phyloP scores from a whole-genome alignment of 352 stramenopile species.

The Pythium oligandrum region DNA sequence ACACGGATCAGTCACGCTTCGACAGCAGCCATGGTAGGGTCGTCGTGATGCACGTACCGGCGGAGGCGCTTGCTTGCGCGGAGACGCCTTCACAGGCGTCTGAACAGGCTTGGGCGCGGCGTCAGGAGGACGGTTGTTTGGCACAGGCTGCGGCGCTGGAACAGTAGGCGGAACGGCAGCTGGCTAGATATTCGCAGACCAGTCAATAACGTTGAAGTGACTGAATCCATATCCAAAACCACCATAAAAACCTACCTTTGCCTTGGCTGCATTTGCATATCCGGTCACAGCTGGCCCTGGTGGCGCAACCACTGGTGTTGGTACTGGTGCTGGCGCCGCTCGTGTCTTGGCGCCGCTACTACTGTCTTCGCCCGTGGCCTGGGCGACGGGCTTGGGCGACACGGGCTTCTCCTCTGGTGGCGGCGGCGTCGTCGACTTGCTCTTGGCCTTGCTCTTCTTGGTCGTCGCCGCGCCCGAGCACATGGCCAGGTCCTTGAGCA shows the following conservation, averaged over 20 bases:
- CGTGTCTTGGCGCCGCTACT: conserved; percentile 1
- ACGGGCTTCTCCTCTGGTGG: no score
- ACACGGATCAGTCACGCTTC: neutral
- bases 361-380: conserved; percentile 1
- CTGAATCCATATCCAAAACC: no score
- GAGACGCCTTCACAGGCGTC: neutral
- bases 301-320: no score
- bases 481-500: conserved; percentile 75
- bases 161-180: no score
- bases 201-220: no score
- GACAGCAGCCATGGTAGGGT: neutral
- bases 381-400: neutral
- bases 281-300: no score
- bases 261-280: no score
- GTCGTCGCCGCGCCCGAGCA: conserved; percentile 39
- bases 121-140: neutral
- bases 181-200: no score
- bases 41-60: no score
- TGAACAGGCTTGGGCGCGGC: neutral
- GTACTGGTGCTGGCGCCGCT: conserved; percentile 1
- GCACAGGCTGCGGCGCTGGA: no score
- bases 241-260: no score
- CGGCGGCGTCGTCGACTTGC: conserved; percentile 7
- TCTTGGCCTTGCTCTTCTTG: conserved; percentile 65
- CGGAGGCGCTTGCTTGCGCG: neutral